These are phyloP conservation scores for Penicillium psychrofluorescens DNA, from an alignment of 495 filamentous ascomycete species.

Conservation along the genomic window DNA sequence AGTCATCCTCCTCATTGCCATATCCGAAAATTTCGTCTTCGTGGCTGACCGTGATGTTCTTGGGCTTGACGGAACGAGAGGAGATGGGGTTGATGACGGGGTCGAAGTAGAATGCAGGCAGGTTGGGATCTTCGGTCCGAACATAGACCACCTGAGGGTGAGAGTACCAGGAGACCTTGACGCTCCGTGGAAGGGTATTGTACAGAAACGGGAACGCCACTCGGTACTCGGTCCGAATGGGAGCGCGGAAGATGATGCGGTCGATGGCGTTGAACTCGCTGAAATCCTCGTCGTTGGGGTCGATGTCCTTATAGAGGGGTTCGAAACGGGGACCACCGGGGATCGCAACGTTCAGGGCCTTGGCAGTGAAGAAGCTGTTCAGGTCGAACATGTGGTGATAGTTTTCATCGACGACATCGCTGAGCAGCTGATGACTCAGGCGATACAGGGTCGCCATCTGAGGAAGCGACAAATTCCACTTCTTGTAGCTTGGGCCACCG, in stretches of 20 bases:
- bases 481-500: conserved; percentile 94
- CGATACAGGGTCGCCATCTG: conserved; percentile 97
- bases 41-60: conserved; percentile 86
- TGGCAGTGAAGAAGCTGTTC: conserved; percentile 91
- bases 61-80: conserved; percentile 85
- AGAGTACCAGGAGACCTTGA: conserved; percentile 89
- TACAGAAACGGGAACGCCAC: conserved; percentile 94
- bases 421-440: conserved; percentile 82
- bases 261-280: conserved; percentile 99
- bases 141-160: conserved; percentile 91
- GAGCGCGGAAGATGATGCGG: conserved; percentile 95
- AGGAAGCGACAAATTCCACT: conserved; percentile 87
- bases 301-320: conserved; percentile 97
- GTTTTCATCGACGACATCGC: conserved; percentile 90
- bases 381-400: conserved; percentile 98
- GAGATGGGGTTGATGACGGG: conserved; percentile 97
- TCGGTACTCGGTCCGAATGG: conserved; percentile 92
- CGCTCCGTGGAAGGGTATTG: conserved; percentile 91
- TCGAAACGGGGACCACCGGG: conserved; percentile 97
- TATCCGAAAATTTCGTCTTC: conserved; percentile 92
- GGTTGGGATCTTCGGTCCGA: conserved; percentile 75
- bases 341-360: conserved; percentile 94
- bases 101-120: conserved; percentile 97
- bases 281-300: conserved; percentile 98
- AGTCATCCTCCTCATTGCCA: conserved; percentile 84